Base-by-base conservation (phyloP, 2,329 filamentous ascomycete genomes). In the Fusarium sp. region DNA sequence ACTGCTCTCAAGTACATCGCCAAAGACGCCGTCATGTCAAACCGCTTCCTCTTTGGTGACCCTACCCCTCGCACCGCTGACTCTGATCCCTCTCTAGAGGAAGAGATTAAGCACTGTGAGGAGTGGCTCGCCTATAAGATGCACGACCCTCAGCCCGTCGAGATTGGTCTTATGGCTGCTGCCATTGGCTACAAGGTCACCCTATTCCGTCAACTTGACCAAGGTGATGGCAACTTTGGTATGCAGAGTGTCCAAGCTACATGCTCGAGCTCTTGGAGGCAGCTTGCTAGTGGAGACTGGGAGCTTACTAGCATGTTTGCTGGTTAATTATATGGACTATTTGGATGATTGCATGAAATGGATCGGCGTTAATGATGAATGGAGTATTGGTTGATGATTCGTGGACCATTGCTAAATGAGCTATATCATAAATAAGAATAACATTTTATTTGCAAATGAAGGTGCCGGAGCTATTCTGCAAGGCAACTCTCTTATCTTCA, bases 41-140 rank as follows among this genome's bases (percentile, higher is more conserved):
- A 77, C 75, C 72, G 68, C 46, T 76, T 74, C 63, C 70, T 77
- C 42, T 77, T 77, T 20, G 75, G 74, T 41, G 75, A 77, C 58
- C 70, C 73, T 10, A 57, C 42, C 17, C 64, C 70, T 26, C 71
- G 75, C 23, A 69, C 70, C 30, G 62, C 57, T n/a, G 72, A 77
- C 23, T 77, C 75, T n/a, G 75, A 77, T 18, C 75, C 75, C 9
- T 57, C 73, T n/a, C 69, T 77, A 30, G 75, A 74, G 46, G 72
- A 77, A 20, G 72, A 75, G 50, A 66, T 77, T 37, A 77, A 67
- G 64, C 68, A 77, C 58, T 77, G 75, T 37, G 71, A 77, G 46
- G 73, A 76, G 60, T 77, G 75, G 75, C 72, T 77, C 48, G 73
- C 75, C 4, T 77, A 77, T 65, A 77, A 77, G 69, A 77, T 77